These are phyloP conservation scores for Xylariaceae sp. DNA, from an alignment of 2,329 filamentous ascomycete genomes.

Conservation along the genomic window DNA sequence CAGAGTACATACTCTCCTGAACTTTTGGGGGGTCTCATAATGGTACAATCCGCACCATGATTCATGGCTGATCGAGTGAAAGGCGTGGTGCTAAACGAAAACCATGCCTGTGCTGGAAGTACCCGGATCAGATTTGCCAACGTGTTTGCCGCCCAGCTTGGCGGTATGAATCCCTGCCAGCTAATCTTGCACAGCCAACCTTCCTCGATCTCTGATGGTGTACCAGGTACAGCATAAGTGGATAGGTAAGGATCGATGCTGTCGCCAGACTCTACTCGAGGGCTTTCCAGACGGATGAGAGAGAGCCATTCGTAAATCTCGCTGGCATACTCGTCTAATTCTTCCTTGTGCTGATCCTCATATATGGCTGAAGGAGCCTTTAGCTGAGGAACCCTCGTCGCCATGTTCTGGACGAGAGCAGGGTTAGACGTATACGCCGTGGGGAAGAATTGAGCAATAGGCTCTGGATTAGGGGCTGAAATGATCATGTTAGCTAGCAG, in stretches of 20 bases:
- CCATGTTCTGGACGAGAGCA: slow-evolving; percentile 25
- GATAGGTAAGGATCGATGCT: slow-evolving; percentile 63
- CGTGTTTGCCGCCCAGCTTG: slow-evolving; percentile 46
- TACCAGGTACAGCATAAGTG: slow-evolving; percentile 56
- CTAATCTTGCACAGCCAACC: slow-evolving; percentile 45
- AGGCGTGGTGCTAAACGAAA: slow-evolving; percentile 48
- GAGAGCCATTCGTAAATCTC: slow-evolving; percentile 72
- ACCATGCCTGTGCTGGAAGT: slow-evolving; percentile 47
- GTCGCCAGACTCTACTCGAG: slow-evolving; percentile 54
- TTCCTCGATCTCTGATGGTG: slow-evolving; percentile 21
- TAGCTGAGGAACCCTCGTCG: slow-evolving; percentile 33
- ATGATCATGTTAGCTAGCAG: slow-evolving; percentile 16
- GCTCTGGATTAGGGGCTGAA: slow-evolving; percentile 45
- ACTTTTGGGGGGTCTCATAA: slow-evolving; percentile 47
- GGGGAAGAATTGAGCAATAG: slow-evolving; percentile 43
- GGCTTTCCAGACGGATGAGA: slow-evolving; percentile 59
- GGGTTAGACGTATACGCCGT: slow-evolving; percentile 38
- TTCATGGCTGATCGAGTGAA: slow-evolving; percentile 44
- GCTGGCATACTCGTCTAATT: slow-evolving; percentile 57
- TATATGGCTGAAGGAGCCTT: slow-evolving; percentile 31
- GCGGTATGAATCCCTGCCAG: slow-evolving; percentile 55
- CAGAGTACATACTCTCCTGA: slow-evolving; percentile 55
- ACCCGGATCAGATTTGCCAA: slow-evolving; percentile 43
- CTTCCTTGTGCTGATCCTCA: slow-evolving; percentile 37
- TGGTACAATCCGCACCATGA: slow-evolving; percentile 45